Evolutionary conservation across 306 rosid species (phyloP), one percentile per base, ranked within the genome.

Genomic region (Medicago ruthenica): DNA sequence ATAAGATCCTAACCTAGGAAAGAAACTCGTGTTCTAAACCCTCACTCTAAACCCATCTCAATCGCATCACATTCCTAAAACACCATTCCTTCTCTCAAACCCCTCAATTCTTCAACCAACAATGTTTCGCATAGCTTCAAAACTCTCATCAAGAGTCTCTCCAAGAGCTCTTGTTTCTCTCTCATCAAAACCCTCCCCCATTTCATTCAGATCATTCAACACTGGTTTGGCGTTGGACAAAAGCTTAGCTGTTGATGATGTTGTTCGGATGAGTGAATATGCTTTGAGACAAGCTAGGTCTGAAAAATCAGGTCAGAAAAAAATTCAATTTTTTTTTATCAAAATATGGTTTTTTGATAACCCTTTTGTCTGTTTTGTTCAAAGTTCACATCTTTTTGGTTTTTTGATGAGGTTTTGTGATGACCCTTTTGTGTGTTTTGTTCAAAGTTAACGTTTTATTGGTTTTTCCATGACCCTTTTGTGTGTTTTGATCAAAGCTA

Each of bases 281-380:
- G 98, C 97, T 15, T 37, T 92, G 64, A 80, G 82, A 51, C 89
- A 83, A 63, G 95, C 97, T 51, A 87, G 97, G 89, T 84, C 85
- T 60, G 90, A 84, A 1, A 86, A 88, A 83, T 87, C 97, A 85
- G 96, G 98, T 92, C 0, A 27, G 55, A 70, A 37, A 8, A 55
- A 51, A 36, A 27, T 24, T 4, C 22, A 1, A 17, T 13, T 13
- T 74, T 63, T 69, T n/a, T 41, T 4, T 8, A 31, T 37, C 18
- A 4, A 34, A 40, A n/a, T 3, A 24, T 1, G 9, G 18, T 78
- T 82, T 79, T 24, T 73, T 58, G 40, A 54, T 66, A 44, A 66
- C 74, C 80, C 72, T 16, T 31, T 75, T 82, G 20, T 7, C 18
- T 62, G 31, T 50, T 70, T 24, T 22, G 27, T 13, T 48, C 11